Conservation (phyloP, 495 filamentous ascomycete species). For the Penicillium maclennaniae region DNA sequence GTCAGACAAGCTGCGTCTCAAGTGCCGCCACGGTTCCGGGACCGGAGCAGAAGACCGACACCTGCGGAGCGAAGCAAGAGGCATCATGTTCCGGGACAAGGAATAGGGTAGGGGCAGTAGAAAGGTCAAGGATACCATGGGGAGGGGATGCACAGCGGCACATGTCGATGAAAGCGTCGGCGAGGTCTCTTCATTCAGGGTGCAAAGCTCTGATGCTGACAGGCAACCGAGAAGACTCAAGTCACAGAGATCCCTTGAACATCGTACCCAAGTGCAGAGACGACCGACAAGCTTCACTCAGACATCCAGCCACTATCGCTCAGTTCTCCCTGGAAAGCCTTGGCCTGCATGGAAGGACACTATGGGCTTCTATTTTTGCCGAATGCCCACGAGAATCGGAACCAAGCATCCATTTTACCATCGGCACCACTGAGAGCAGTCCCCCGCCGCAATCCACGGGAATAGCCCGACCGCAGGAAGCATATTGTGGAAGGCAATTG, state of each 20-base stretch:
- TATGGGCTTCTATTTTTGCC: conserved; percentile 3
- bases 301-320: not conserved
- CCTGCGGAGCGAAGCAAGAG: conserved; percentile 7
- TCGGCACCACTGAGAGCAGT: conserved; percentile 2
- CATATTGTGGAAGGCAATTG: not conserved
- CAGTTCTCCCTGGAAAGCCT: not conserved
- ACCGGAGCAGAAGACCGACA: conserved; percentile 9
- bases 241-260: not conserved
- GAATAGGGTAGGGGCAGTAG: not conserved
- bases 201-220: not conserved
- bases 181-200: not conserved
- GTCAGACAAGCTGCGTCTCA: conserved; percentile 3
- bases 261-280: not conserved
- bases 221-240: not conserved
- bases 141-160: not conserved
- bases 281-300: not conserved
- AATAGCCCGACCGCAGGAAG: not conserved
- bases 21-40: not conserved
- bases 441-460: conserved; percentile 2
- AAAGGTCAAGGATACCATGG: not conserved
- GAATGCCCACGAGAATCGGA: conserved; percentile 5
- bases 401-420: conserved; percentile 24
- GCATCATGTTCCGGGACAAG: conserved; percentile 10
- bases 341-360: conserved; percentile 5
- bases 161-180: not conserved